Evolutionary conservation across 345 rosid genomes (phyloP), one percentile per base, ranked within the genome.

Genomic region (Corymbia maculata): DNA sequence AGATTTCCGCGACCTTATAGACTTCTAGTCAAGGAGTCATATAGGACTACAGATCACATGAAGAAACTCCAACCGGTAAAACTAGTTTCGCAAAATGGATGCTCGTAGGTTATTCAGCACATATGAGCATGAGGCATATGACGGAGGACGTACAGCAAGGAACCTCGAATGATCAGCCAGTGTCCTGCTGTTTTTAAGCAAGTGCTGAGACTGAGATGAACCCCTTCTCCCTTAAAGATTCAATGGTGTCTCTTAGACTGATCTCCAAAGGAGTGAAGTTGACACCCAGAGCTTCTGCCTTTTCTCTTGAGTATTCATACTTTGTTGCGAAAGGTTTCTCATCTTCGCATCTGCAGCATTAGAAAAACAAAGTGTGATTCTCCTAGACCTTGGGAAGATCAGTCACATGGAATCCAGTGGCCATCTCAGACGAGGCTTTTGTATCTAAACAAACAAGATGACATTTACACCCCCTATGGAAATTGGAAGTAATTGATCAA

Each of bases 161-260:
- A 53, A 64, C 75, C 75, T 0, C 36, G 17, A n/a, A n/a, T 28
- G 13, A 64, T 64, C 36, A n/a, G 75, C 36, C 28, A 13, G 16
- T 13, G 9, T n/a, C 16, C 8, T 64, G 36, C 75, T n/a, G 75
- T 64, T 64, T 13, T 64, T 64, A 64, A 64, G 75, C 75, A 64
- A 15, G 75, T n/a, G 36, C 75, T 49, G 51, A 82, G 26, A 24
- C 52, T 57, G 51, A 45, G 59, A 85, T 51, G 52, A 85, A 85
- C 8, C 57, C 86, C 44, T 85, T 85, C 55, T 50, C 86, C 44
- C 51, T 32, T 36, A 85, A 32, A 19, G 55, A 49, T 53, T 85
- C 86, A 26, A 94, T 91, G 5, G 95, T 95, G 91, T 95, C 96
- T 90, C 89, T 91, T 5, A 96, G 51, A 90, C 93, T 94, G 86